Conservation (phyloP, 169 alveolate genomes). For the Cryptosporidium canis region DNA sequence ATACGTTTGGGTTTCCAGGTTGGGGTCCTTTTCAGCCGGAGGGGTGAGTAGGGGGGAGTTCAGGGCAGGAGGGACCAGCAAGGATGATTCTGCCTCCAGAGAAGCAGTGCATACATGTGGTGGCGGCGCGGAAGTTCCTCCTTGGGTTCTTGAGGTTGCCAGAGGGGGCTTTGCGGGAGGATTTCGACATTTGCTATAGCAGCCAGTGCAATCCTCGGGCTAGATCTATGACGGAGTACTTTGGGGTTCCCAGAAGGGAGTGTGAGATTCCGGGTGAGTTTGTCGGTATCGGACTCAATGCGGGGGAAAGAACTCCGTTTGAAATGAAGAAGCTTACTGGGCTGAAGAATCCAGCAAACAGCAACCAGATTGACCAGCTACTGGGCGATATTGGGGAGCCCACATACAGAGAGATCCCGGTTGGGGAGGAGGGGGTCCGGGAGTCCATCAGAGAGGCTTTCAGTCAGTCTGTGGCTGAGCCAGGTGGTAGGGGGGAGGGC, state of each 20-base stretch:
- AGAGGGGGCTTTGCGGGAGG: background rate
- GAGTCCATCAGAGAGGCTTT: background rate
- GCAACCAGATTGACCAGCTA: background rate
- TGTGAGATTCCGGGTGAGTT: slow-evolving; percentile 41
- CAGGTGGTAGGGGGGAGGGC: background rate
- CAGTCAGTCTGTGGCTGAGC: background rate
- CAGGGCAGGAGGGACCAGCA: background rate
- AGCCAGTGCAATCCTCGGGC: slow-evolving; percentile 12
- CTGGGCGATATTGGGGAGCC: slow-evolving; percentile 41
- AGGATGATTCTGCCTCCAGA: background rate
- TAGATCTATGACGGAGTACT: background rate
- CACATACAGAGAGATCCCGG: slow-evolving; percentile 51
- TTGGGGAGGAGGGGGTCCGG: background rate
- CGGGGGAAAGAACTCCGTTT: background rate
- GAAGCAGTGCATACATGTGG: slow-evolving; percentile 18
- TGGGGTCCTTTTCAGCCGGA: too few species aligned
- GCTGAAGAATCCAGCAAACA: background rate
- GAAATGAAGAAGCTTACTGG: background rate
- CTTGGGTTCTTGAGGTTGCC: background rate
- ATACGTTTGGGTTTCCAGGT: background rate
- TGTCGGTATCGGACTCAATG: slow-evolving; percentile 44
- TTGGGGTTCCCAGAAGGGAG: slow-evolving; percentile 32
- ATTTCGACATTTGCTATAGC: slow-evolving; percentile 33
- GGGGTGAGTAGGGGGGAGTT: too few species aligned
- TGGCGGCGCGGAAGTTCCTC: slow-evolving; percentile 53